Conservation (phyloP, 2,329 filamentous ascomycete genomes). For the Botryotinia narcissicola region DNA sequence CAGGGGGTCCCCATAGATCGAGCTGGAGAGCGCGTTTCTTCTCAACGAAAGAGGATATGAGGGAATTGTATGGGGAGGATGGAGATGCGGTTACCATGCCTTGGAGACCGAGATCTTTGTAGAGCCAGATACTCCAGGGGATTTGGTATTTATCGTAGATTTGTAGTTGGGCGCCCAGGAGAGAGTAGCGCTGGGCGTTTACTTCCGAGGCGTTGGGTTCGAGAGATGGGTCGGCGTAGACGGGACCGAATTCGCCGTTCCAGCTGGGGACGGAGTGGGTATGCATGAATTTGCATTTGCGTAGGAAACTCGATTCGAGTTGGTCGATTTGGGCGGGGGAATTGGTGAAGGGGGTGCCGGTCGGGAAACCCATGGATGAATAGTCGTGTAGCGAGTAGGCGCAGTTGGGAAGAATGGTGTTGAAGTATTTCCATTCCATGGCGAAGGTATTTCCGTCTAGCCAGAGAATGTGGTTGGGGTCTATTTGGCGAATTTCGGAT, state of each 20-base stretch:
- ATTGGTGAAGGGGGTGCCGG: slow-evolving; percentile 44
- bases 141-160: slow-evolving; percentile 53
- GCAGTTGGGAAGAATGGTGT: slow-evolving; percentile 45
- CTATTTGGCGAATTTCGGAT: slow-evolving; percentile 42
- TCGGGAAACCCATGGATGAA: slow-evolving; percentile 49
- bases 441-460: slow-evolving; percentile 54
- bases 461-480: slow-evolving; percentile 50
- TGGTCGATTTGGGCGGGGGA: slow-evolving; percentile 44
- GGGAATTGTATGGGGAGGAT: slow-evolving; percentile 48
- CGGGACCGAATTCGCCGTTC: slow-evolving; percentile 53
- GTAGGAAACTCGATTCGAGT: slow-evolving; percentile 43
- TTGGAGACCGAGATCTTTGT: slow-evolving; percentile 57
- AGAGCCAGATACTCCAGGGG: slow-evolving; percentile 59
- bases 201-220: slow-evolving; percentile 40
- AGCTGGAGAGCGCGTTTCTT: slow-evolving; percentile 55
- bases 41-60: slow-evolving; percentile 51
- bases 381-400: slow-evolving; percentile 57
- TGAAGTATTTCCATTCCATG: slow-evolving; percentile 49
- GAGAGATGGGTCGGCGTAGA: slow-evolving; percentile 38
- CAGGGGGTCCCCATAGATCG: slow-evolving; percentile 53
- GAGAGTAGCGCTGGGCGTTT: slow-evolving; percentile 46
- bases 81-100: slow-evolving; percentile 50
- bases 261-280: slow-evolving; percentile 45
- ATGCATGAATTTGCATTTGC: slow-evolving; percentile 47
- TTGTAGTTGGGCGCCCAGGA: slow-evolving; percentile 48